Evolutionary conservation across 2,329 filamentous ascomycete genomes (phyloP), one percentile per base, ranked within the genome.

Genomic region (Botrytis cinerea): DNA sequence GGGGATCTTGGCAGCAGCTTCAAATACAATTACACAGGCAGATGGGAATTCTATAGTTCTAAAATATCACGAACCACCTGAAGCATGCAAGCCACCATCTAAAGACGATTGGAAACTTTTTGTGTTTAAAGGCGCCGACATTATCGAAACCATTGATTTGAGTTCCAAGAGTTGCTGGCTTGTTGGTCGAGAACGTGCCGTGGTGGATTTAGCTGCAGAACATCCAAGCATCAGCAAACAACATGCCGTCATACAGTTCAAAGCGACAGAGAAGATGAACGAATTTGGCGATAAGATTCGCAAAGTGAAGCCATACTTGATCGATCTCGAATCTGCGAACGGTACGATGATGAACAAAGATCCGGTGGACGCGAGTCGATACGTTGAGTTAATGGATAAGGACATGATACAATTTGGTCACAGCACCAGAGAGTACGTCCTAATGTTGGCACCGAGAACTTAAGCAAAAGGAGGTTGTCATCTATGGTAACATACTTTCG

Each of bases 221-320:
- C 95, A 99, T 81, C 94, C 95, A 0, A 98, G 94, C 82, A 90
- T 94, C 79, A 97, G 94, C 81, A 97, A 97, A 82, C 96, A 99
- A 83, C 96, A 99, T 82, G 95, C 95, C 0, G 96, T 95, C 14
- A 88, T 99, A 61, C 96, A 99, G 81, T 99, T 99, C 80, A 90
- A 96, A 54, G 91, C 94, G 80, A 89, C 92, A 32, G 92, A 94
- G 79, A 94, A 92, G 83, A 89, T 89, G 75, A 94, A 97, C 78
- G 94, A 98, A 83, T 97, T 89, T 81, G 95, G 94, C 35, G 95
- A 98, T 81, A 92, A 91, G 80, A 86, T 91, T 73, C 93, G 93
- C 35, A 91, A 86, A 75, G 92, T 95, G 63, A 92, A 90, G 83
- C 95, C 95, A 0, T 99, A 98, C 83, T 82, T 98, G 14, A 93